Conservation (phyloP, 768 basidiomycete genomes). For the Cystofilobasidium capitatum region DNA sequence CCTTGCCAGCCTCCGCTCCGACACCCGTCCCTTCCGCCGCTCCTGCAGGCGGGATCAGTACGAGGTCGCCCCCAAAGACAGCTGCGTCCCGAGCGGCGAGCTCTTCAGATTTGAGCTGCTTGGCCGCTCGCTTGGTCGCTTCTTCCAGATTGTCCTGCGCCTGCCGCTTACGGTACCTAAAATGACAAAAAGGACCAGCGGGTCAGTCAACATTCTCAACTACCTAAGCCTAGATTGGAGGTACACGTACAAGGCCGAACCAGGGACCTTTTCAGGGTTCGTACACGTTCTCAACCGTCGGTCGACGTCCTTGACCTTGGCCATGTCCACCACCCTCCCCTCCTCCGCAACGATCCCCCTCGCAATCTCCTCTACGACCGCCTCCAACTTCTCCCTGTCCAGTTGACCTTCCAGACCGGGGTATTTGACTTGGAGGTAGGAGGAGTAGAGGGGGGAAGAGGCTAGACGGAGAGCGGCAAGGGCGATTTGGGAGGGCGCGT, state of each 20-base stretch:
- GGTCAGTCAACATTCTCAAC: neutral
- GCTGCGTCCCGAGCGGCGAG: constrained; percentile 15
- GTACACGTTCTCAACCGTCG: constrained; percentile 75
- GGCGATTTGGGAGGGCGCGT: constrained; percentile 87
- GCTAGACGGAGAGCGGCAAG: constrained; percentile 64
- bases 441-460: constrained; percentile 50
- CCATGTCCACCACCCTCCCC: constrained; percentile 57
- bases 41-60: neutral
- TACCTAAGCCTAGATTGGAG: neutral
- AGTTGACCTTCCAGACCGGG: constrained; percentile 17
- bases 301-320: constrained; percentile 79
- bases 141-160: constrained; percentile 34
- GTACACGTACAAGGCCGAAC: constrained; percentile 48
- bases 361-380: constrained; percentile 43
- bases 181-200: neutral
- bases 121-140: constrained; percentile 33
- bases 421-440: constrained; percentile 47
- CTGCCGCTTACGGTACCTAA: constrained; percentile 40
- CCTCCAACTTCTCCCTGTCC: constrained; percentile 48
- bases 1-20: neutral
- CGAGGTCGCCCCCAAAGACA: constrained; percentile 24
- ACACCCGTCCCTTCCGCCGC: neutral
- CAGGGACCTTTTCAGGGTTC: constrained; percentile 90
- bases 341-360: constrained; percentile 41
- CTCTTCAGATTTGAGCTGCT: constrained; percentile 21